Evolutionary conservation across 208 protist genomes (phyloP).

Genomic region (Polymyxa betae): DNA sequence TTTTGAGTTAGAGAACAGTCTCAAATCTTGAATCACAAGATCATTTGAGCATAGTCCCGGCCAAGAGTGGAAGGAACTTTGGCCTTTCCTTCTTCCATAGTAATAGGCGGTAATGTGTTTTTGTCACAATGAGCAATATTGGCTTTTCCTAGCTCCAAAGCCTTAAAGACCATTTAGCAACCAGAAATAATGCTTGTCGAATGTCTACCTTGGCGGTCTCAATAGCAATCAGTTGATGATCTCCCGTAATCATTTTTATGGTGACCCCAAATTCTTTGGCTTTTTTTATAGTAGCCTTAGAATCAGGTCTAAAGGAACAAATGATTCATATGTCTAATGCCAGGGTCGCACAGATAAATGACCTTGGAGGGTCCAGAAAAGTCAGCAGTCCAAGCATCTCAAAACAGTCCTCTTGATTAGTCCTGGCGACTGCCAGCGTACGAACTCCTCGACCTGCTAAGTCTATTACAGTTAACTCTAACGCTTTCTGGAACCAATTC

Average conservation of each 20-base stretch:
- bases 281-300: slow-evolving; percentile 47
- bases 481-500: neutral
- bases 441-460: slow-evolving; percentile 54
- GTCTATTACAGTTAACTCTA: slow-evolving; percentile 53
- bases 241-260: slow-evolving; percentile 67
- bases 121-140: neutral
- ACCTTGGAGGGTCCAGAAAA: slow-evolving; percentile 55
- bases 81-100: neutral
- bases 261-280: slow-evolving; percentile 39
- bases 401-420: neutral
- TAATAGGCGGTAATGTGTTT: slow-evolving; percentile 11
- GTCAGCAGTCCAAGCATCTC: slow-evolving; percentile 17
- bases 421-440: neutral
- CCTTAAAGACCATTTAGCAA: no score
- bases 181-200: neutral
- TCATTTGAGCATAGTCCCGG: neutral
- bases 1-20: no score
- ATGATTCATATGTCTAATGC: neutral
- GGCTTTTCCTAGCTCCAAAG: slow-evolving; percentile 37
- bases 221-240: slow-evolving; percentile 59
- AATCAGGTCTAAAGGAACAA: slow-evolving; percentile 37
- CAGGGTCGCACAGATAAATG: neutral
- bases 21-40: neutral
- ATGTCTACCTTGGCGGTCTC: slow-evolving; percentile 54
- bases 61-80: slow-evolving; percentile 33